Percentiles rank a stretch among this genome's conserved stretches.
Evolutionary conservation across 2,329 filamentous ascomycete genomes (phyloP).

Genomic region (Exophiala phaeomuriformis): DNA sequence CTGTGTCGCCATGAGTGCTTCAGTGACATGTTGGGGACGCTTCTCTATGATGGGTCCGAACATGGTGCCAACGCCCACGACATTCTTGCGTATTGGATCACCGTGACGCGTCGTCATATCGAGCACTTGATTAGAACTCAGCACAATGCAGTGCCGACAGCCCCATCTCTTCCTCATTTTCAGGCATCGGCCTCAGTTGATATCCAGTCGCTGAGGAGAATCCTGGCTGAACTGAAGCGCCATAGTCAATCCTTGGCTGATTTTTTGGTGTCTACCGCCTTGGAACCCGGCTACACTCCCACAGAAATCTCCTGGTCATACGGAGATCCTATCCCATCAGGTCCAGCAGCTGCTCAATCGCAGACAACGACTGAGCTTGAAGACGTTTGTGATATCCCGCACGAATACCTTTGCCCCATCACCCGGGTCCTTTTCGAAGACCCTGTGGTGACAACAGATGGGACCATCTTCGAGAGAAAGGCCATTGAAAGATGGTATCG

Average conservation of each 20-base stretch:
- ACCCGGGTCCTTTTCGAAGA: slow-evolving; percentile 31
- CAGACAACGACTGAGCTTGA: slow-evolving; percentile 1
- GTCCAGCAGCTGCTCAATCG: neutral
- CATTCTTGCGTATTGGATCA: too few species aligned
- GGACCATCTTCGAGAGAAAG: slow-evolving; percentile 32
- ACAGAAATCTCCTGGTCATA: slow-evolving; percentile 28
- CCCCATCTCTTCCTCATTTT: too few species aligned
- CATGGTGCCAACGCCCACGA: neutral
- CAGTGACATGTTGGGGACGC: slow-evolving; percentile 9
- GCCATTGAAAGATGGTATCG: slow-evolving; percentile 34
- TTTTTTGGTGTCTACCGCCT: slow-evolving; percentile 28
- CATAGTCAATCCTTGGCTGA: slow-evolving; percentile 27
- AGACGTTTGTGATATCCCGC: slow-evolving; percentile 16
- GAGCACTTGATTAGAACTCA: too few species aligned
- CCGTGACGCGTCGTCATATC: too few species aligned
- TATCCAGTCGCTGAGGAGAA: slow-evolving; percentile 7
- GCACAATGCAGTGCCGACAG: too few species aligned
- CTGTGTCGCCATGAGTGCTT: slow-evolving; percentile 6
- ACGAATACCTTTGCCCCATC: slow-evolving; percentile 31
- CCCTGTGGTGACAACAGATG: slow-evolving; percentile 32
- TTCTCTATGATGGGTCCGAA: neutral
- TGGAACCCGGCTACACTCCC: slow-evolving; percentile 6
- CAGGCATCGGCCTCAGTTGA: neutral
- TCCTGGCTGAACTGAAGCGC: slow-evolving; percentile 10
- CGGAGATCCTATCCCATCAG: slow-evolving; percentile 24